Evolutionary conservation across 495 filamentous ascomycete species (phyloP).

Genomic region (Penicillium soppii): DNA sequence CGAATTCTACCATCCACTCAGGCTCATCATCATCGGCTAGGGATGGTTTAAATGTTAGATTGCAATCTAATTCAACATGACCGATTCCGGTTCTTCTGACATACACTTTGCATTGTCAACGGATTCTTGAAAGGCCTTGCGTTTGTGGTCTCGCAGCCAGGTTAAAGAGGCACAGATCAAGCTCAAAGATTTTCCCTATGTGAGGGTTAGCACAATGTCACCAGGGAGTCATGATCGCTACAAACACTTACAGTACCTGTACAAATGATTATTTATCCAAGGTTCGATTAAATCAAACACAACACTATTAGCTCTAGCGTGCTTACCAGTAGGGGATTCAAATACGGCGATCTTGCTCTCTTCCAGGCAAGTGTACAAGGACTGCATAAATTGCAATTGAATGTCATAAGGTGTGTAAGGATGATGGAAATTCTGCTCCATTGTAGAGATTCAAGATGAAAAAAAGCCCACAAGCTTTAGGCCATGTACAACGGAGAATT

Average conservation of each 20-base stretch:
- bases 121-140: constrained; percentile 57
- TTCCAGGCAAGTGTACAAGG: constrained; percentile 79
- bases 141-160: constrained; percentile 87
- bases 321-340: constrained; percentile 83
- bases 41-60: constrained; percentile 19
- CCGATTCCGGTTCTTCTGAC: too few species aligned
- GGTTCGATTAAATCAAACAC: constrained; percentile 12
- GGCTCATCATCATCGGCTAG: constrained; percentile 70
- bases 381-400: constrained; percentile 85
- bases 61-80: too few species aligned
- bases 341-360: constrained; percentile 82
- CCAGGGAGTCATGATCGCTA: too few species aligned
- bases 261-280: too few species aligned
- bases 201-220: constrained; percentile 8
- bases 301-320: not conserved
- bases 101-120: constrained; percentile 36
- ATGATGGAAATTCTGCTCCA: constrained; percentile 73
- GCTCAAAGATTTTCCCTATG: constrained; percentile 92
- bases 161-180: constrained; percentile 91
- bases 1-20: constrained; percentile 83
- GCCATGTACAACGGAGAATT: too few species aligned
- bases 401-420: constrained; percentile 90
- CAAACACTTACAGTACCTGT: constrained; percentile 47
- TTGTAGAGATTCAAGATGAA: not conserved
- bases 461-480: not conserved